Conservation (phyloP, 2,329 filamentous ascomycete species). For the Alternaria alternata region DNA sequence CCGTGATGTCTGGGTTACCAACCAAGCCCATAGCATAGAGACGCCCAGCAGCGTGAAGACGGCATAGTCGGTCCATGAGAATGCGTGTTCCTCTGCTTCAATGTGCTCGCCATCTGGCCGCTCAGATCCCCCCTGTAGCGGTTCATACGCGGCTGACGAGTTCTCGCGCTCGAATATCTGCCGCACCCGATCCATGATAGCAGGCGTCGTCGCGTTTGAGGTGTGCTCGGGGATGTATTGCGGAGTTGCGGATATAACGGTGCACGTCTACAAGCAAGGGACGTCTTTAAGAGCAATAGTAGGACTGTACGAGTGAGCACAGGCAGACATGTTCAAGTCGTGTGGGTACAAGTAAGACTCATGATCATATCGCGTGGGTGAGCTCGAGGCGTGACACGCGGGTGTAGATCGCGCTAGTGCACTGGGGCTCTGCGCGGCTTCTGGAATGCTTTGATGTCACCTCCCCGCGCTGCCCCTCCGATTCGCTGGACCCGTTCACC, state of each 20-base stretch:
- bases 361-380: conserved; percentile 29
- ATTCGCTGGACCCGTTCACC: conserved; percentile 11
- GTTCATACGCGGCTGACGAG: conserved; percentile 46
- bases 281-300: conserved; percentile 8
- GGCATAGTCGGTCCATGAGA: conserved; percentile 86
- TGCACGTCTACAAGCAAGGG: conserved; percentile 18
- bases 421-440: conserved; percentile 16
- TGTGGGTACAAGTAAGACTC: conserved; percentile 14
- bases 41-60: conserved; percentile 87
- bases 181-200: conserved; percentile 48
- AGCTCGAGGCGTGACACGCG: conserved; percentile 10
- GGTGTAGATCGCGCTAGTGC: conserved; percentile 7
- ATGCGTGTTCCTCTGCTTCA: conserved; percentile 52
- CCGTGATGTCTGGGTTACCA: conserved; percentile 43
- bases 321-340: conserved; percentile 35
- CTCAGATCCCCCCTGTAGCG: conserved; percentile 49
- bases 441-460: conserved; percentile 18
- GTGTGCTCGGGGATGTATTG: conserved; percentile 12
- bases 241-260: conserved; percentile 4
- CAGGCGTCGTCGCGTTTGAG: conserved; percentile 7
- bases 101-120: conserved; percentile 45
- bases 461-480: conserved; percentile 24
- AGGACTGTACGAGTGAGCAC: conserved; percentile 1
- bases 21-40: conserved; percentile 98
- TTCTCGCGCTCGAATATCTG: conserved; percentile 40